Evolutionary conservation across 148 eudicot species (phyloP), one percentile per base, ranked within the genome.

Genomic region (Camellia lanceoleosa): DNA sequence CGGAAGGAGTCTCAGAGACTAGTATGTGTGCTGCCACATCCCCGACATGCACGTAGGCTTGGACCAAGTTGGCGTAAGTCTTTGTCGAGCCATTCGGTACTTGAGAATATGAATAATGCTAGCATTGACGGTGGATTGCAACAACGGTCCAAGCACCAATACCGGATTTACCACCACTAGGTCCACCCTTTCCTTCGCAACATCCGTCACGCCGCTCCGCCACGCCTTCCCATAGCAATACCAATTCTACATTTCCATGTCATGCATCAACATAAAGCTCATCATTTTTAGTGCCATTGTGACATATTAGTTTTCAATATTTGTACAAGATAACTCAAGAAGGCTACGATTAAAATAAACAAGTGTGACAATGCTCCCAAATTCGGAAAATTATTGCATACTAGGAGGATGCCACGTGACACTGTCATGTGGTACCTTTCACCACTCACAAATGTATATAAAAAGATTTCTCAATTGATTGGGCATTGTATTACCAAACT

Each of bases 171-270:
- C 83, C 68, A 85, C 93, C 75, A 89, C 97, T 14, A 95, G 38
- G 71, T 95, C 94, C 44, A 95, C 94, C 56, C 89, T 85, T 80
- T 88, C 91, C 79, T 86, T 89, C 12, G 97, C 99, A 81, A 51
- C 86, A 67, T 93, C 92, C 89, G 90, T 88, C 5, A 97, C 12
- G 93, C 90, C 63, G 91, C 85, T 95, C 97, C 0, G 97, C 98
- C 84, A 93, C 94, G 91, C 86, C 86, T 95, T 95, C 14, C 97
- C 97, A 49, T 95, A 95, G 85, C 97, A 93, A 65, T 95, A 95
- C 99, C 99, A 95, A 51, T 95, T 95, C 99, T 95, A 76, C 72
- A 52, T 59, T 41, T n/a, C 1, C 5, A 49, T 0, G 12, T 23
- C 60, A 75, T 13, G 43, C 46, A 77, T 52, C 66, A 74, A 43